Base-by-base conservation (phyloP, 2,329 filamentous ascomycete species). In the Rosellinia necatrix region DNA sequence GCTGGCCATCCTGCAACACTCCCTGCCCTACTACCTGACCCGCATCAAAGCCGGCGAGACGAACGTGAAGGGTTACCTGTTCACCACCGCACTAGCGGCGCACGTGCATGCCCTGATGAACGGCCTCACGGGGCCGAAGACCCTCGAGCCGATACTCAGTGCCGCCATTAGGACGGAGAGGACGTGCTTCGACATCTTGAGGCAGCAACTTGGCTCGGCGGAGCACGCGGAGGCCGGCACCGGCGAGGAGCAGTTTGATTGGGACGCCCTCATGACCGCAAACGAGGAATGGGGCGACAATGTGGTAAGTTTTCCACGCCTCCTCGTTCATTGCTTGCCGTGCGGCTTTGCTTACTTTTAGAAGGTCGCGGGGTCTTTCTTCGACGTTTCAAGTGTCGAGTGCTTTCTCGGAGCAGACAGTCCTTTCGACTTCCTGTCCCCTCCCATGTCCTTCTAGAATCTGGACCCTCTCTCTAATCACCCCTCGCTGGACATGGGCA, bases 11-110 rank as follows among this genome's bases (percentile, higher is more conserved):
- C 21, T 84, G 4, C 65, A 75, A 0, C 75, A 81, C 9, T 69
- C 73, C 0, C 74, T 71, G 32, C 44, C 46, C 0, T 82, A 77
- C 76, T 63, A 64, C 1, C 63, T 78, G 40, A 59, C 63, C 5
- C 71, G 68, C 7, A 70, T 84, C n/a, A 61, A 73, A 41, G 72
- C 71, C 0, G 82, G 80, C 1, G 80, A 84, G 66, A 83, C 80
- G 0, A 85, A 84, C 51, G 68, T 79, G 17, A 85, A 84, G 59
- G 78, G 78, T 0, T 77, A 78, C 35, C 44, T 85, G 15, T 71
- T 83, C 10, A 58, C 70, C 1, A 65, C 64, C 7, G 62, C 77
- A 10, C 61, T 80, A 1, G 61, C 62, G 4, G 71, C 74, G 0
- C 74, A 82, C 38, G 69, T 83, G 0, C 70, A 78, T 3, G 76